Evolutionary conservation across 2,329 filamentous ascomycete genomes (phyloP).

Genomic region (Laburnicola sp.): DNA sequence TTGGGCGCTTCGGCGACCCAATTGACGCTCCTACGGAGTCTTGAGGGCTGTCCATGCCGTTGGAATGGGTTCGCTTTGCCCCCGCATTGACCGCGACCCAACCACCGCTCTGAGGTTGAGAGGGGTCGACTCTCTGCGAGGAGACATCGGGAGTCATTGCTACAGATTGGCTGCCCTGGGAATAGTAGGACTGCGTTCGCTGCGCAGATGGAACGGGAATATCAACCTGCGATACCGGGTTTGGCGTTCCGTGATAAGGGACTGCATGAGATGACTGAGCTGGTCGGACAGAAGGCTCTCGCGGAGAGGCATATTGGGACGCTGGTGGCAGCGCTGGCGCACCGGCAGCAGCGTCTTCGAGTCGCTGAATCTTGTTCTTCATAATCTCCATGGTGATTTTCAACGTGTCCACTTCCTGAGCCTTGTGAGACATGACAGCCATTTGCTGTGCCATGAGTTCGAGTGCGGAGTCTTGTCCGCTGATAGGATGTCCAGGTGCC

Average conservation of each 20-base stretch:
- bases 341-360: conserved; percentile 42
- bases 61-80: conserved; percentile 44
- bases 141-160: conserved; percentile 22
- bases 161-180: conserved; percentile 17
- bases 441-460: conserved; percentile 51
- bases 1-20: conserved; percentile 52
- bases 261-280: conserved; percentile 19
- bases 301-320: conserved; percentile 14
- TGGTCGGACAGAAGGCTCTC: conserved; percentile 20
- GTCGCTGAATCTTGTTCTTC: conserved; percentile 49
- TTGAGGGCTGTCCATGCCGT: conserved; percentile 40
- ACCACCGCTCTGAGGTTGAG: conserved; percentile 32
- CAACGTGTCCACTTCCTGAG: conserved; percentile 52
- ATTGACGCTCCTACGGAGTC: conserved; percentile 31
- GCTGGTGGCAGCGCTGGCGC: conserved; percentile 9
- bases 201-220: conserved; percentile 23
- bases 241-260: conserved; percentile 12
- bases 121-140: conserved; percentile 23
- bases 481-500: conserved; percentile 8
- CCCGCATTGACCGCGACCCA: conserved; percentile 52
- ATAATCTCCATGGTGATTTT: conserved; percentile 54
- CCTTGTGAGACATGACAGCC: conserved; percentile 46
- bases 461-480: conserved; percentile 45
- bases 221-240: conserved; percentile 16
- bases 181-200: conserved; percentile 18